A percentile compares a stretch with the other conserved stretches of the same genome.
Evolutionary conservation across 1,139 yeast species (phyloP).

Genomic region (Zygosaccharomyces sapae): DNA sequence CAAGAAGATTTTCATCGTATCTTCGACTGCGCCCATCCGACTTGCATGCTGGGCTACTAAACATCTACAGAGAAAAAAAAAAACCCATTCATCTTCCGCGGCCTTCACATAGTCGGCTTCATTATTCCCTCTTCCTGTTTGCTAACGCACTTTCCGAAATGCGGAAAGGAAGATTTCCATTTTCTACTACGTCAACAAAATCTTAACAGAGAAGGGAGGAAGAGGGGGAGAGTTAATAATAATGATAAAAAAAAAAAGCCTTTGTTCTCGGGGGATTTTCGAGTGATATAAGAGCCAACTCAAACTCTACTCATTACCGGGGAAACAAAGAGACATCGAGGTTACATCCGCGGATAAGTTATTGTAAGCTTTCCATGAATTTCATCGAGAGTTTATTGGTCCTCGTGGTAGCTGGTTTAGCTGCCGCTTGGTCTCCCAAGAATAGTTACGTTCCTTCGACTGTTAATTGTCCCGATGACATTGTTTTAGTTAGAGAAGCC

Average conservation of each 20-base stretch:
- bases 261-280: neutral
- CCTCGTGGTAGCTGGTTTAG: slow-evolving; percentile 1
- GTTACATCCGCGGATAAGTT: neutral
- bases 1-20: too few species aligned
- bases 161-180: too few species aligned
- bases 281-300: neutral
- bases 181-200: too few species aligned
- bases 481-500: slow-evolving; percentile 41
- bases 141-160: too few species aligned
- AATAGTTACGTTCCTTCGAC: slow-evolving; percentile 60
- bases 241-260: neutral
- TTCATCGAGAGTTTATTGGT: slow-evolving; percentile 5
- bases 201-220: neutral
- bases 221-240: neutral
- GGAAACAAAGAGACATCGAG: neutral
- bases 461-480: slow-evolving; percentile 49
- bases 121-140: too few species aligned
- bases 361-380: neutral
- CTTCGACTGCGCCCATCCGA: too few species aligned
- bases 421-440: slow-evolving; percentile 53
- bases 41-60: too few species aligned
- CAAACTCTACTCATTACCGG: neutral
- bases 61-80: too few species aligned
- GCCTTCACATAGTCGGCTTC: too few species aligned
- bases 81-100: too few species aligned